phyloP scores from a whole-genome alignment of 2,329 filamentous ascomycete species.

The Claviceps sp. region DNA sequence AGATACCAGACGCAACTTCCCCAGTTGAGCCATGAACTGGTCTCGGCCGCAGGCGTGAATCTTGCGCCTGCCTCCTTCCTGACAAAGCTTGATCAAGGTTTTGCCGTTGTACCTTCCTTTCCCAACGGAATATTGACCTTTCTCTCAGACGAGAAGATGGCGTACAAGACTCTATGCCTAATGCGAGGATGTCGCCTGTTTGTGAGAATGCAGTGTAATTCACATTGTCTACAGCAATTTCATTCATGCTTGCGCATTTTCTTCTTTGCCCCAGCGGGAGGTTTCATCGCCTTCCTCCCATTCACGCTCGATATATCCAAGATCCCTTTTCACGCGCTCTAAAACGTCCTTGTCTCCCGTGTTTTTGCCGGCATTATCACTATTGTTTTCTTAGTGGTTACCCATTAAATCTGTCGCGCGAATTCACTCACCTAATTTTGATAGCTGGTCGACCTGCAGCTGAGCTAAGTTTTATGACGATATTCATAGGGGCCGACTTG shows the following conservation, averaged over 20 bases:
- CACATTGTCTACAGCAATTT: neutral
- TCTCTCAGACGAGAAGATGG: neutral
- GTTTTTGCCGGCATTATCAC: conserved; percentile 84
- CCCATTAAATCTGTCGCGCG: neutral
- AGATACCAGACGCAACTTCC: neutral
- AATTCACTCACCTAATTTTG: conserved; percentile 54
- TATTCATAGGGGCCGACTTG: conserved; percentile 87
- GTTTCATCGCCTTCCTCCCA: conserved; percentile 81
- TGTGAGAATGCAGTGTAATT: neutral
- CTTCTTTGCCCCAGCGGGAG: conserved; percentile 59
- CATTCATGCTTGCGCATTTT: conserved; percentile 9
- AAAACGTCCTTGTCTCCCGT: conserved; percentile 75
- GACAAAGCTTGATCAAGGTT: neutral
- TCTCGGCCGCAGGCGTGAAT: neutral
- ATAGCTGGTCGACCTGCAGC: conserved; percentile 70
- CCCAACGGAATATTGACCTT: no score
- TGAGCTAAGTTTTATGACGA: conserved; percentile 92
- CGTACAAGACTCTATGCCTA: neutral
- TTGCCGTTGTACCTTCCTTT: neutral
- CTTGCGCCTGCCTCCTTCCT: neutral
- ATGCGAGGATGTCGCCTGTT: neutral
- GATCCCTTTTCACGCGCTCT: conserved; percentile 65
- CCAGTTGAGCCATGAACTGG: neutral
- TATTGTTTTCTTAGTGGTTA: conserved; percentile 14
- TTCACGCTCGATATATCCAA: conserved; percentile 74